A percentile compares a stretch with the other conserved stretches of the same genome.
These are phyloP conservation scores for Fusarium buxicola DNA, from an alignment of 2,329 filamentous ascomycete genomes.

Conservation along the genomic window DNA sequence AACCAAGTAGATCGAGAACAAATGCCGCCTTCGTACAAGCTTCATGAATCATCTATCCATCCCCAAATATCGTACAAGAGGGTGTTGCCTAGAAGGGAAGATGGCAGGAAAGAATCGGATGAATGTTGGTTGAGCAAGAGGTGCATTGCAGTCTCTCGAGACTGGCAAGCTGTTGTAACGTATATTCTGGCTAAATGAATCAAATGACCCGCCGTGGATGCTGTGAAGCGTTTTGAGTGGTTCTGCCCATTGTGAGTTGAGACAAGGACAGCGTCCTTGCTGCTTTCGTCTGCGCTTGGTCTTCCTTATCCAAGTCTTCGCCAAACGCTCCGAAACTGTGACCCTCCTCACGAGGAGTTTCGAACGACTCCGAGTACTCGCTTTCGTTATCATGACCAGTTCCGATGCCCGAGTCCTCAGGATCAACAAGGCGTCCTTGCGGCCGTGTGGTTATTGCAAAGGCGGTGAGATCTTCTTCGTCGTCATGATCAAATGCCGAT, in stretches of 20 bases:
- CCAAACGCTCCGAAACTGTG: conserved; percentile 56
- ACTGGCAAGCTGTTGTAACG: background rate
- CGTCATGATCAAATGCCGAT: conserved; percentile 58
- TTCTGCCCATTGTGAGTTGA: conserved; percentile 63
- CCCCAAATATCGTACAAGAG: conserved; percentile 24
- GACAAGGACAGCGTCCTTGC: conserved; percentile 74
- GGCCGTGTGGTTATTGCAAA: conserved; percentile 25
- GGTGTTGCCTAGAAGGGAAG: conserved; percentile 14
- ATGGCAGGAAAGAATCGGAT: background rate
- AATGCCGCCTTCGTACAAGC: conserved; percentile 24
- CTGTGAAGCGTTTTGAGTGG: conserved; percentile 37
- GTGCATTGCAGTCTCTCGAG: background rate
- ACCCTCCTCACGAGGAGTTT: conserved; percentile 63
- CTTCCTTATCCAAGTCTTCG: conserved; percentile 57
- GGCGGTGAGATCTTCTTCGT: conserved; percentile 51
- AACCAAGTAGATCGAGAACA: conserved; percentile 6
- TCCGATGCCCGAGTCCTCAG: conserved; percentile 53
- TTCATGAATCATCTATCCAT: conserved; percentile 35
- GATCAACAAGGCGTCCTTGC: conserved; percentile 41
- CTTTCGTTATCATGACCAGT: conserved; percentile 55
- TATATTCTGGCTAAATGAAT: conserved; percentile 8
- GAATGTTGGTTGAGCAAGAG: background rate
- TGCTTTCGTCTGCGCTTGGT: conserved; percentile 61
- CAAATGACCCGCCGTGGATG: conserved; percentile 43
- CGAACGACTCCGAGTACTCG: conserved; percentile 61